A percentile compares a stretch with the other conserved stretches of the same genome.
These are phyloP conservation scores for Cucurbita ficifolia DNA, from an alignment of 306 rosid genomes.

Conservation along the genomic window DNA sequence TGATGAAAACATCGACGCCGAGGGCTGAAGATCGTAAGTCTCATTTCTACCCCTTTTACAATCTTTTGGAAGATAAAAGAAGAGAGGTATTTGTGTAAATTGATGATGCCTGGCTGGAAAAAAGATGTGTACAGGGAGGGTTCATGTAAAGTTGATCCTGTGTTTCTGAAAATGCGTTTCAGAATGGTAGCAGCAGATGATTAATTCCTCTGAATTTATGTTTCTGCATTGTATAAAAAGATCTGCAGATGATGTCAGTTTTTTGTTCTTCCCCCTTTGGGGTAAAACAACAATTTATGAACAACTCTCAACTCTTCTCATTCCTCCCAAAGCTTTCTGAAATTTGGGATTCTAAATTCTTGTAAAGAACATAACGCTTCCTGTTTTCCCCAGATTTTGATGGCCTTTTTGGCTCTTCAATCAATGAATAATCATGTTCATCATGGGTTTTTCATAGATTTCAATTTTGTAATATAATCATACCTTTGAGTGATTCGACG, in stretches of 20 bases:
- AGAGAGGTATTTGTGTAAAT: slow-evolving; percentile 76
- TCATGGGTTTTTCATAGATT: background rate
- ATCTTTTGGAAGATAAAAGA: slow-evolving; percentile 42
- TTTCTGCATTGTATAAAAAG: slow-evolving; percentile 59
- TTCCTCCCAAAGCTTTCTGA: slow-evolving; percentile 26
- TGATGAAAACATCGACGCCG: slow-evolving; percentile 58
- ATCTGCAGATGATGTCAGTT: slow-evolving; percentile 49
- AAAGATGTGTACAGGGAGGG: slow-evolving; percentile 61
- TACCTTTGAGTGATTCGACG: too few relatives aligned
- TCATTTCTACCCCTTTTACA: slow-evolving; percentile 29
- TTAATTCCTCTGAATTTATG: slow-evolving; percentile 44
- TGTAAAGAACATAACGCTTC: slow-evolving; percentile 18
- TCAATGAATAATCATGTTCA: slow-evolving; percentile 18
- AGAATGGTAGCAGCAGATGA: slow-evolving; percentile 30
- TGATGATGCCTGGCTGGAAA: slow-evolving; percentile 56
- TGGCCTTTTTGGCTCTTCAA: slow-evolving; percentile 22
- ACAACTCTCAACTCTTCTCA: slow-evolving; percentile 48
- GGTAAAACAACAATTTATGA: slow-evolving; percentile 51
- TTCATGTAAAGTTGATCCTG: slow-evolving; percentile 44
- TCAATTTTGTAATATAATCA: background rate
- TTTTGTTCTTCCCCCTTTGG: slow-evolving; percentile 20
- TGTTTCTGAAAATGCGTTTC: slow-evolving; percentile 40
- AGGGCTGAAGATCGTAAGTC: slow-evolving; percentile 44
- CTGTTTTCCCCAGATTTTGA: slow-evolving; percentile 21
- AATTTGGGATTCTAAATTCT: slow-evolving; percentile 11